These are phyloP conservation scores for Colletotrichum endophyticum DNA, from an alignment of 2,329 filamentous ascomycete species.

Conservation along the genomic window DNA sequence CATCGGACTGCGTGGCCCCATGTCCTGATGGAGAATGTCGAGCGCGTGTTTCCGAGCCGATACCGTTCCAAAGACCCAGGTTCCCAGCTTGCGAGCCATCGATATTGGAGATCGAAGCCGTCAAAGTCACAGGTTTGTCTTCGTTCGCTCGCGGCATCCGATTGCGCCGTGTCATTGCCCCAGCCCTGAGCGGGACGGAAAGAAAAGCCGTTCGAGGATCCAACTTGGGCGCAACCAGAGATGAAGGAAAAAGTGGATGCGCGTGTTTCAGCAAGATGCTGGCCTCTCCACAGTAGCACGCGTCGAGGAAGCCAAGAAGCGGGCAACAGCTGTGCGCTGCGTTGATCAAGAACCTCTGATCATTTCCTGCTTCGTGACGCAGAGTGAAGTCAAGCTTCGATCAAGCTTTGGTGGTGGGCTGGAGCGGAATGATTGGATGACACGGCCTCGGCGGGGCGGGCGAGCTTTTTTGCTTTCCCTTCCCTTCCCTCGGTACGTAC, in stretches of 20 bases:
- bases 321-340: background rate
- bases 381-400: conserved; percentile 16
- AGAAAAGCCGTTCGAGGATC: background rate
- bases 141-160: background rate
- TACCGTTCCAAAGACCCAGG: background rate
- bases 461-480: background rate
- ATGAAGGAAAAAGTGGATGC: conserved; percentile 6
- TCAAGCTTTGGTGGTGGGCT: conserved; percentile 16
- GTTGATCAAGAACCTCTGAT: conserved; percentile 2
- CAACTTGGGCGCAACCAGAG: conserved; percentile 1
- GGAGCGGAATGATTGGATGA: conserved; percentile 9
- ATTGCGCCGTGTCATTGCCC: background rate
- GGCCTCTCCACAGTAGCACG: conserved; percentile 10
- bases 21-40: background rate
- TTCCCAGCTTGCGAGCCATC: background rate
- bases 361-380: conserved; percentile 11
- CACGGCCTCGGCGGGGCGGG: background rate
- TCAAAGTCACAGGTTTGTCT: background rate
- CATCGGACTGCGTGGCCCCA: background rate
- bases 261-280: conserved; percentile 17
- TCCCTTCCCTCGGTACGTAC: background rate
- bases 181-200: background rate
- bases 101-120: background rate
- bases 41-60: background rate
- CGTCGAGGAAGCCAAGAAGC: conserved; percentile 6